Evolutionary conservation across 352 stramenopile species (phyloP), one percentile per base, ranked within the genome.

Genomic region (Phytophthora pisi): DNA sequence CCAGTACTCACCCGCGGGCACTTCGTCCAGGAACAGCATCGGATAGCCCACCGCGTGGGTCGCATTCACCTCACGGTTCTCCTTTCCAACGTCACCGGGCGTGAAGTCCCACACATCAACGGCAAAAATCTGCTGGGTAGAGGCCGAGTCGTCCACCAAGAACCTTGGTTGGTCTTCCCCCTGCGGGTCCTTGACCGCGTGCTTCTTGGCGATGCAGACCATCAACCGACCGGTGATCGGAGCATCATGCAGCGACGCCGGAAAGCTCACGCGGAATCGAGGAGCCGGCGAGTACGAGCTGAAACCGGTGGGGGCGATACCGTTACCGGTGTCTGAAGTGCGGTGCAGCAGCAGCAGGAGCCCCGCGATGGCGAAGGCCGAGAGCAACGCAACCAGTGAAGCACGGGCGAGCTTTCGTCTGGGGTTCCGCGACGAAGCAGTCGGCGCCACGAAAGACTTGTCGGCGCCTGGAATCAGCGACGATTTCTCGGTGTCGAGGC

Each of bases 41-140:
- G 81, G 81, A 60, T 88, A 90, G 1, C 81, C 81, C 13, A 79
- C 58, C 0, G 67, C 73, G 45, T 81, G 66, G 3, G 72, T 81
- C 0, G 60, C 70, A 56, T 90, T 87, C 18, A 88, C 69, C 16
- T 81, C 52, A 8, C 81, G 81, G 46, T 69, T 51, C 38, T 87
- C 66, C 16, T 30, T 61, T 47, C 74, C 66, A 5, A 42, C 40
- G 11, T 61, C 55, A 7, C 62, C 57, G 0, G 78, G 51, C 18
- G 62, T 56, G 16, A 90, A 87, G 18, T 77, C 73, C 64, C 74
- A 88, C 6, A 90, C 81, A 56, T 90, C 81, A 38, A 86, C 79
- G 0, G 79, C 81, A 30, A 90, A 90, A 57, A 82, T 67, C 61
- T 90, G 81, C 57, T 88, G 81, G 0, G 77, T 86, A 42, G 84